These are phyloP conservation scores for Bocquillonia castaneifolia DNA, from an alignment of 441 rosid genomes.

Conservation along the genomic window DNA sequence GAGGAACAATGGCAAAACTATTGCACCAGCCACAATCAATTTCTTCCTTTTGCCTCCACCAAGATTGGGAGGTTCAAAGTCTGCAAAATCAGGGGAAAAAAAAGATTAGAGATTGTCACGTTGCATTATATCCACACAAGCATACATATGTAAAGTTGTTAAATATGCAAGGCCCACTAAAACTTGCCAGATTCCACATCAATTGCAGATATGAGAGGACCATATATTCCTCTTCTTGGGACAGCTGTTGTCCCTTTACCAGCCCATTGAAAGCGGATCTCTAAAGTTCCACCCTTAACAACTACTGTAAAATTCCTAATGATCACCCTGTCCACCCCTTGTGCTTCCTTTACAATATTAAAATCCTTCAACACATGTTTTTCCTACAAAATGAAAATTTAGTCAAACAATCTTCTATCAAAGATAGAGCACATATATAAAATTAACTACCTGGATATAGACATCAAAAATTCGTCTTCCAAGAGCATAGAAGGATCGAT, in stretches of 20 bases:
- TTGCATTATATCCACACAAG: not conserved
- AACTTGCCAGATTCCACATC: slow-evolving; percentile 25
- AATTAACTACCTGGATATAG: slow-evolving; percentile 27
- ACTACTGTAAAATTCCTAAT: slow-evolving; percentile 19
- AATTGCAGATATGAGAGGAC: slow-evolving; percentile 32
- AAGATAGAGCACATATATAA: not conserved
- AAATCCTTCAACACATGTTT: slow-evolving; percentile 26
- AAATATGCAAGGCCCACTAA: not conserved
- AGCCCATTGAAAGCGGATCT: slow-evolving; percentile 31
- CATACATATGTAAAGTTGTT: not conserved
- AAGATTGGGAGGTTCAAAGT: slow-evolving; percentile 18
- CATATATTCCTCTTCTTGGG: slow-evolving; percentile 27
- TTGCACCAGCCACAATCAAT: slow-evolving; percentile 21
- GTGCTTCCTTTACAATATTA: slow-evolving; percentile 21
- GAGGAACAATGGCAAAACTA: slow-evolving; percentile 12
- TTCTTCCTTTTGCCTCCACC: slow-evolving; percentile 13
- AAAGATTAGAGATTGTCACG: not conserved
- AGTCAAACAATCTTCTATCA: slow-evolving; percentile 4
- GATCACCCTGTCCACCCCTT: slow-evolving; percentile 22
- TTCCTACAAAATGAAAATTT: slow-evolving; percentile 21
- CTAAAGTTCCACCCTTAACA: slow-evolving; percentile 22
- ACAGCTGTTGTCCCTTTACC: slow-evolving; percentile 29
- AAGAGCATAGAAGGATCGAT: slow-evolving; percentile 20
- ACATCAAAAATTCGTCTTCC: slow-evolving; percentile 32
- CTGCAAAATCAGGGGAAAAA: slow-evolving; percentile 5